Percentiles rank a stretch among this genome's conserved stretches.
Evolutionary conservation across 345 rosid genomes (phyloP).

Genomic region (Eucalyptus cloeziana): DNA sequence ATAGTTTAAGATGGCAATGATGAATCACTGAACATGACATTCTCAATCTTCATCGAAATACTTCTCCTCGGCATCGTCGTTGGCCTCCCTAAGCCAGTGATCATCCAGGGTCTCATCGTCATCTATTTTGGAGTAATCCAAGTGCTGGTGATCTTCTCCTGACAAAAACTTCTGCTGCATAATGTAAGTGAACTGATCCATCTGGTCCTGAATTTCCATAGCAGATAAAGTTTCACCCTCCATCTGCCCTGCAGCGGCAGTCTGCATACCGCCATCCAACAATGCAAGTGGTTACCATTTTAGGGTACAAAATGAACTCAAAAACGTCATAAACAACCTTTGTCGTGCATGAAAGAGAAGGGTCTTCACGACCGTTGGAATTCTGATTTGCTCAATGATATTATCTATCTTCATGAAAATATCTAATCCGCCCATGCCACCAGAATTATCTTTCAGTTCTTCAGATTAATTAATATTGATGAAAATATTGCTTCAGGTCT

Average conservation of each 20-base stretch:
- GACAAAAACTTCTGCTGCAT: conserved; percentile 91
- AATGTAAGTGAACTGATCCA: conserved; percentile 68
- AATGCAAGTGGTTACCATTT: neutral
- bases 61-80: conserved; percentile 80
- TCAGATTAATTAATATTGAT: neutral
- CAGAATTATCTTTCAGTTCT: neutral
- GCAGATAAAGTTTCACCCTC: conserved; percentile 13
- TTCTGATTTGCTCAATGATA: neutral
- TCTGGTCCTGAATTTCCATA: conserved; percentile 69
- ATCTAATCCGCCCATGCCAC: neutral
- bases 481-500: neutral
- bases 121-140: conserved; percentile 87
- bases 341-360: neutral
- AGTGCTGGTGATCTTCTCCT: conserved; percentile 77
- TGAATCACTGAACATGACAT: neutral
- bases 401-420: neutral
- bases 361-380: neutral
- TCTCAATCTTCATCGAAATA: conserved; percentile 58
- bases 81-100: conserved; percentile 81
- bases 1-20: neutral
- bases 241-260: neutral
- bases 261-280: neutral
- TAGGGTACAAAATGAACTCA: neutral
- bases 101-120: conserved; percentile 80
- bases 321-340: neutral